Evolutionary conservation across 768 basidiomycete genomes (phyloP).

Genomic region (Rhodotorula toruloides): DNA sequence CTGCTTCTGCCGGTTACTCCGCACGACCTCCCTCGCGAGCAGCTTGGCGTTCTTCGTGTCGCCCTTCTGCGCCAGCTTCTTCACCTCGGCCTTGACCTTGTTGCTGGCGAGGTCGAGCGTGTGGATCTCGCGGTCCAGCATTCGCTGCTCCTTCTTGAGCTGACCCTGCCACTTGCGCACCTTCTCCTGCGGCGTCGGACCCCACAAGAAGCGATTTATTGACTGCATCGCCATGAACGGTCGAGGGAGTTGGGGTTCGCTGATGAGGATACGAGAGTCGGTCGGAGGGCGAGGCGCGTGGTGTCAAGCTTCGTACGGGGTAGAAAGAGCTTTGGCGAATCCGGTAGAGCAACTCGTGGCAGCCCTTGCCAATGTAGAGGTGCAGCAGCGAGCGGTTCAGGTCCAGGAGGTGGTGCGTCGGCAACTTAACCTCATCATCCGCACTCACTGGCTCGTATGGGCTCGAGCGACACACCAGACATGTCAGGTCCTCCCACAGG

Average conservation of each 20-base stretch:
- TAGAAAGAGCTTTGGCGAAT: no score
- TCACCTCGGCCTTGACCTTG: conserved; percentile 74
- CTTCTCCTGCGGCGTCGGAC: conserved; percentile 89
- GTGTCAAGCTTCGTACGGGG: neutral
- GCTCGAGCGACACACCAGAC: neutral
- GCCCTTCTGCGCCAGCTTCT: conserved; percentile 82
- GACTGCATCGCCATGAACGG: conserved; percentile 38
- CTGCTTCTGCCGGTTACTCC: conserved; percentile 91
- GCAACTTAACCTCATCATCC: no score
- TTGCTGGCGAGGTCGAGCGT: conserved; percentile 76
- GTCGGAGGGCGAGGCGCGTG: neutral
- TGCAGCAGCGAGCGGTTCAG: no score
- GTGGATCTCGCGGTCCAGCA: conserved; percentile 86
- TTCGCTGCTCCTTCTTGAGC: conserved; percentile 71
- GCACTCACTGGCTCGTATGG: no score
- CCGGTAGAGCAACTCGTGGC: no score
- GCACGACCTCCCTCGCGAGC: conserved; percentile 86
- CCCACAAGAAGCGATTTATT: conserved; percentile 87
- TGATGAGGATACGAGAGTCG: neutral
- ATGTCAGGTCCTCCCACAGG: no score
- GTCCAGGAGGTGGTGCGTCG: no score
- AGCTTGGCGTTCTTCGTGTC: conserved; percentile 89
- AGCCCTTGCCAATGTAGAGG: no score
- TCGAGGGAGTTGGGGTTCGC: neutral
- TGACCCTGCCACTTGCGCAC: conserved; percentile 86